A percentile compares a stretch with the other conserved stretches of the same genome.
phyloP scores from a whole-genome alignment of 257 asterid genomes.

The Przewalskia tangutica region DNA sequence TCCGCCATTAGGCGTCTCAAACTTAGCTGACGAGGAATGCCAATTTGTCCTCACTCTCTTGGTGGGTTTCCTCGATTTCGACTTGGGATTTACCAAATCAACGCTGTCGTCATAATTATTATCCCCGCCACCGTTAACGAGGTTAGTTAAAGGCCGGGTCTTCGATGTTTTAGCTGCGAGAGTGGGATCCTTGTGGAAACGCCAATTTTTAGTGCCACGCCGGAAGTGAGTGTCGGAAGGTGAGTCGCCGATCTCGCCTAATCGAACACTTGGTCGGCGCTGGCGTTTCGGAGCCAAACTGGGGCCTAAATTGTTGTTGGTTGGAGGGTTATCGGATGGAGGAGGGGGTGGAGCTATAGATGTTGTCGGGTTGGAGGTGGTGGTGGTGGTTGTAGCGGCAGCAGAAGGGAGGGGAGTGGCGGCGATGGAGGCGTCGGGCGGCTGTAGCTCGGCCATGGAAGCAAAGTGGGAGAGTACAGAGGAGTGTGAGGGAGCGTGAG shows the following conservation, averaged over 20 bases:
- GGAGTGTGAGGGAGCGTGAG: conserved; percentile 16
- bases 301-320: conserved; percentile 17
- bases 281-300: conserved; percentile 73
- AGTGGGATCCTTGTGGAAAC: conserved; percentile 72
- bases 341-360: conserved; percentile 20
- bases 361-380: conserved; percentile 5
- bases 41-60: conserved; percentile 75
- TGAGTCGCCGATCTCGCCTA: conserved; percentile 93
- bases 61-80: conserved; percentile 56
- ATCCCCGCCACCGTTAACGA: conserved; percentile 49
- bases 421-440: conserved; percentile 41
- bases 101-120: conserved; percentile 23
- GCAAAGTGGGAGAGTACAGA: conserved; percentile 3
- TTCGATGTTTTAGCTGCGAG: conserved; percentile 66
- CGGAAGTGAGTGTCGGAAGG: conserved; percentile 53
- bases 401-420: conserved; percentile 23
- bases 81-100: conserved; percentile 43
- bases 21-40: conserved; percentile 32
- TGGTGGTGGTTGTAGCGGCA: conserved; percentile 12
- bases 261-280: conserved; percentile 96
- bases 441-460: conserved; percentile 57
- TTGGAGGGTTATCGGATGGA: conserved; percentile 28
- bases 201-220: conserved; percentile 56
- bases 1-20: conserved; percentile 33
- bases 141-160: conserved; percentile 86